These are phyloP conservation scores for Candida sithepensis DNA, from an alignment of 805 yeast species.

Conservation along the genomic window DNA sequence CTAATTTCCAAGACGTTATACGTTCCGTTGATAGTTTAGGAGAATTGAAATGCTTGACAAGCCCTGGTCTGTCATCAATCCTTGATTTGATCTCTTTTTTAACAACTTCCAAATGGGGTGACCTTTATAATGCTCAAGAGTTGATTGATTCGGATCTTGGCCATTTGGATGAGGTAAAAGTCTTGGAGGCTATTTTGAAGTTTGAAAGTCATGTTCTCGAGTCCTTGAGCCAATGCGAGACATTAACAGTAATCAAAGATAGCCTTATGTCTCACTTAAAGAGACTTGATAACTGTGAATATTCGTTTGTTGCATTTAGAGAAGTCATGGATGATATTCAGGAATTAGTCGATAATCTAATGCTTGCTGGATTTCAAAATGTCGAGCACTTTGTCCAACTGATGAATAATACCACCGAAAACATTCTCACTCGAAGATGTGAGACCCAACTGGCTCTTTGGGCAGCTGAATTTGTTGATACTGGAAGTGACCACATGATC, in stretches of 20 bases:
- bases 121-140: slow-evolving; percentile 47
- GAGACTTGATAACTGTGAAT: slow-evolving; percentile 27
- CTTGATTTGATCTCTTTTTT: slow-evolving; percentile 34
- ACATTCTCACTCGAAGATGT: slow-evolving; percentile 30
- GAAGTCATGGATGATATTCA: slow-evolving; percentile 32
- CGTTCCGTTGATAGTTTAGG: slow-evolving; percentile 27
- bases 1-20: slow-evolving; percentile 30
- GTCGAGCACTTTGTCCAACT: slow-evolving; percentile 28
- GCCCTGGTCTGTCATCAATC: slow-evolving; percentile 23
- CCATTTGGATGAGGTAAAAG: slow-evolving; percentile 27
- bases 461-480: slow-evolving; percentile 4
- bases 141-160: slow-evolving; percentile 29
- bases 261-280: slow-evolving; percentile 22
- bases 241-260: slow-evolving; percentile 27
- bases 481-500: slow-evolving; percentile 24
- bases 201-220: slow-evolving; percentile 32
- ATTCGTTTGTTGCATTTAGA: slow-evolving; percentile 15
- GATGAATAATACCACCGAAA: slow-evolving; percentile 32
- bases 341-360: slow-evolving; percentile 30
- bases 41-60: slow-evolving; percentile 40
- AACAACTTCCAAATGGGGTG: slow-evolving; percentile 48
- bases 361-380: slow-evolving; percentile 35
- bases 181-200: slow-evolving; percentile 27
- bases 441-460: slow-evolving; percentile 11
- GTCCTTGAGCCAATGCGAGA: slow-evolving; percentile 30